Percentiles rank a stretch among this genome's conserved stretches.
phyloP scores from a whole-genome alignment of 306 rosid genomes.

The Begonia masoniana region DNA sequence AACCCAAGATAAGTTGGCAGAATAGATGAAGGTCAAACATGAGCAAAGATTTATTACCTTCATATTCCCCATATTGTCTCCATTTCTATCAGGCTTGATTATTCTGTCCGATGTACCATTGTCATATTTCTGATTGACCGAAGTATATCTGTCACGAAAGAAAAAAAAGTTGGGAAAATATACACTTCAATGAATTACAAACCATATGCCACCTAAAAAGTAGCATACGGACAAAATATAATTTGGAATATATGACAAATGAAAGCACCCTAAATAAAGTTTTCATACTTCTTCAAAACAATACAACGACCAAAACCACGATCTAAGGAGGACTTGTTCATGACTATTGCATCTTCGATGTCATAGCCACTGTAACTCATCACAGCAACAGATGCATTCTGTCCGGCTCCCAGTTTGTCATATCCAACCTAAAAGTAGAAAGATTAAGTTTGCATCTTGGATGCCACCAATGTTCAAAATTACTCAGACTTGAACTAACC shows the following conservation, averaged over 20 bases:
- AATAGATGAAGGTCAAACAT: no score
- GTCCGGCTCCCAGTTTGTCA: slow-evolving; percentile 98
- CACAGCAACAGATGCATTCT: slow-evolving; percentile 96
- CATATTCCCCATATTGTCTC: slow-evolving; percentile 26
- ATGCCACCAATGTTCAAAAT: slow-evolving; percentile 1
- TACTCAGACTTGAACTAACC: slow-evolving; percentile 36
- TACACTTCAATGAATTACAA: no score
- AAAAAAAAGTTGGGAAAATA: no score
- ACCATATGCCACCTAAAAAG: no score
- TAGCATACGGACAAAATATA: no score
- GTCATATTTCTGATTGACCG: slow-evolving; percentile 38
- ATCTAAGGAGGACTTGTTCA: slow-evolving; percentile 94
- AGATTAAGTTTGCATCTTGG: slow-evolving; percentile 8
- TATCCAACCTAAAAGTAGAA: slow-evolving; percentile 65
- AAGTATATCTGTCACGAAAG: slow-evolving; percentile 27
- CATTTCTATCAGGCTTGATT: slow-evolving; percentile 46
- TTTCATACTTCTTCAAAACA: slow-evolving; percentile 58
- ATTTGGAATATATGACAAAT: neutral
- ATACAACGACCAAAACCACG: slow-evolving; percentile 99
- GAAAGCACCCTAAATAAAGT: slow-evolving; percentile 12
- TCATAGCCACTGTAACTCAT: slow-evolving; percentile 99
- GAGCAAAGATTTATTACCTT: slow-evolving; percentile 31
- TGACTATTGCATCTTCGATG: slow-evolving; percentile 96
- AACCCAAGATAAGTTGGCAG: no score
- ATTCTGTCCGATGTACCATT: slow-evolving; percentile 63